These are phyloP conservation scores for Shiraia bambusicola DNA, from an alignment of 2,329 filamentous ascomycete species.

Conservation along the genomic window DNA sequence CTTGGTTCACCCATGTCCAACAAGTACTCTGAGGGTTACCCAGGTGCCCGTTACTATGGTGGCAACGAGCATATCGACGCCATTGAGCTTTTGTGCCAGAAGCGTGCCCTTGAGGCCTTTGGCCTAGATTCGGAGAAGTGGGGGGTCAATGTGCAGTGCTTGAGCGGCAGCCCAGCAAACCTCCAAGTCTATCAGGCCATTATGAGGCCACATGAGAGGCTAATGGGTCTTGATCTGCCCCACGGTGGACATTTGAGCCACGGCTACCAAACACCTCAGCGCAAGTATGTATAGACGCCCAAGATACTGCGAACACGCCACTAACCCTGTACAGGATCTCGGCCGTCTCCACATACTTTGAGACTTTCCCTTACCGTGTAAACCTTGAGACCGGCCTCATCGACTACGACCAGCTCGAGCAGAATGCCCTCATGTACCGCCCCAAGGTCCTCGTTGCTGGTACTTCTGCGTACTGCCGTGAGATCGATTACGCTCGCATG, in stretches of 20 bases:
- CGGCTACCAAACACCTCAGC: conserved; percentile 93
- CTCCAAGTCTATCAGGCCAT: conserved; percentile 97
- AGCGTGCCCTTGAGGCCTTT: conserved; percentile 85
- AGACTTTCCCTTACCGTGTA: conserved; percentile 92
- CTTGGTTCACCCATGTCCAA: conserved; percentile 66
- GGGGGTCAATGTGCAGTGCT: conserved; percentile 90
- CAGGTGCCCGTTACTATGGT: conserved; percentile 92
- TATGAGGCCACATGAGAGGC: conserved; percentile 89
- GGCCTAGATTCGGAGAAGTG: conserved; percentile 80
- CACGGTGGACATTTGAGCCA: conserved; percentile 94
- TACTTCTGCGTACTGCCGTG: conserved; percentile 90
- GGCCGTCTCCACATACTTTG: conserved; percentile 98
- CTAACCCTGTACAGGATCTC: conserved; percentile 64
- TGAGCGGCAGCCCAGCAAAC: conserved; percentile 93
- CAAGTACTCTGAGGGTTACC: conserved; percentile 98
- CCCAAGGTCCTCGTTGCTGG: conserved; percentile 95
- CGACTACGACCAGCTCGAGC: conserved; percentile 89
- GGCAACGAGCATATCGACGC: conserved; percentile 96
- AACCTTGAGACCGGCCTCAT: conserved; percentile 90
- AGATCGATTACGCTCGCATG: conserved; percentile 94
- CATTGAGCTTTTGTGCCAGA: conserved; percentile 84
- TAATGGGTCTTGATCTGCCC: conserved; percentile 95
- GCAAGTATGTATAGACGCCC: conserved; percentile 64
- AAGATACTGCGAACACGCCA: no score
- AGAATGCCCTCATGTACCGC: conserved; percentile 83